Evolutionary conservation across 129 eudicot species (phyloP), one percentile per base, ranked within the genome.

Genomic region (Calendula officinalis): DNA sequence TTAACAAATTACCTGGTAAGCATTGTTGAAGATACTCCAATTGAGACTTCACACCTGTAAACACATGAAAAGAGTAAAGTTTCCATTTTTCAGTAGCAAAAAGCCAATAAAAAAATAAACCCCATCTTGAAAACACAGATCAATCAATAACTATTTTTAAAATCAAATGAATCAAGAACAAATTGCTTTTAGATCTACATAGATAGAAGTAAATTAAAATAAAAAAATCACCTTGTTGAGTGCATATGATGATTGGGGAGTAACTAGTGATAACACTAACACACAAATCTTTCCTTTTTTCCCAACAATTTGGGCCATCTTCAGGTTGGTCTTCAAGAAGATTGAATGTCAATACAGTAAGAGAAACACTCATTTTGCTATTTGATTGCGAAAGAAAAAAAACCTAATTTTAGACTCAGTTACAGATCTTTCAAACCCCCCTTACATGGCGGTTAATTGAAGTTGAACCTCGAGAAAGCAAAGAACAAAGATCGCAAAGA

Each of bases 261-360:
- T 88, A 88, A 65, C 95, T 92, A 22, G 98, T 92, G 58, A 92
- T 92, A 42, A 92, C 96, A 63, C 96, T 85, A 14, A 83, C 77
- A 65, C 98, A 92, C 83, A 92, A 79, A 79, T 88, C 96, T 67
- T 81, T 92, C 87, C 98, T 92, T 56, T 85, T 88, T 17, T 86
- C 85, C 98, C 98, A 92, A 70, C 95, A 85, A 65, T 92, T 88
- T 57, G 84, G 82, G 61, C 95, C 76, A 53, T 83, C 96, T 50
- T 82, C 91, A 37, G 85, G 75, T 55, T 88, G 91, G 83, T 92
- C 96, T 77, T 92, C 98, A 62, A 85, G 91, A 55, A 92, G 95
- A 83, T 92, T 92, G 63, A 92, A 88, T 64, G 91, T 85, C 89
- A 92, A 81, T 47, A 92, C 96, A 40, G 96, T 81, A 39, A 92